A percentile compares a stretch with the other conserved stretches of the same genome.
phyloP scores from a whole-genome alignment of 2,329 filamentous ascomycete species.

The Davidsoniella australis region DNA sequence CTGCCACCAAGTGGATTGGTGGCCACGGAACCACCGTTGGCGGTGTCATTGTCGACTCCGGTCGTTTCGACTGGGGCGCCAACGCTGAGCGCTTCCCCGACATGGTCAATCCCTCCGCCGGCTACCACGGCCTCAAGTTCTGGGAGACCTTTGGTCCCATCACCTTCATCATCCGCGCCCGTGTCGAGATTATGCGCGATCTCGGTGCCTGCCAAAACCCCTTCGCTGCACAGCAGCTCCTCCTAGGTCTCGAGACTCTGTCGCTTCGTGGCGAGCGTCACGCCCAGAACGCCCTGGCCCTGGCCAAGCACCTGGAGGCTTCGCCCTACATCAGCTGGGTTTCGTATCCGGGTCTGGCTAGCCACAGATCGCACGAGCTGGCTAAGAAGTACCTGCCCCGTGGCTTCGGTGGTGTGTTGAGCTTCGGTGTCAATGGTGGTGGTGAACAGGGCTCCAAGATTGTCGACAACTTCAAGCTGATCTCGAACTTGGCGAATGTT shows the following conservation, averaged over 20 bases:
- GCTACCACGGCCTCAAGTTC: slow-evolving; percentile 88
- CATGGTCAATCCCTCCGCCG: slow-evolving; percentile 72
- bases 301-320: slow-evolving; percentile 70
- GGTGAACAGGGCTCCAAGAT: slow-evolving; percentile 68
- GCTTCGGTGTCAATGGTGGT: slow-evolving; percentile 84
- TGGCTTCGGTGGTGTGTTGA: slow-evolving; percentile 80
- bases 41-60: slow-evolving; percentile 71
- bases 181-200: slow-evolving; percentile 82
- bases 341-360: slow-evolving; percentile 75
- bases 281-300: slow-evolving; percentile 61
- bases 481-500: slow-evolving; percentile 91
- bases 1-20: slow-evolving; percentile 92
- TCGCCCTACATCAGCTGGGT: slow-evolving; percentile 83
- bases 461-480: slow-evolving; percentile 86
- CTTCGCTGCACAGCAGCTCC: slow-evolving; percentile 80
- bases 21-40: slow-evolving; percentile 87
- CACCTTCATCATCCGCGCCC: slow-evolving; percentile 67
- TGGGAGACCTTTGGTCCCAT: slow-evolving; percentile 78
- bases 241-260: slow-evolving; percentile 80
- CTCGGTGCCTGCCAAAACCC: slow-evolving; percentile 70
- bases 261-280: slow-evolving; percentile 75
- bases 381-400: slow-evolving; percentile 77
- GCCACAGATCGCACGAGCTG: slow-evolving; percentile 59
- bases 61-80: slow-evolving; percentile 88
- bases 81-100: slow-evolving; percentile 75